A percentile compares a stretch with the other conserved stretches of the same genome.
phyloP scores from a whole-genome alignment of 1,284 basidiomycete genomes.

The Ceratobasidium theobromae region DNA sequence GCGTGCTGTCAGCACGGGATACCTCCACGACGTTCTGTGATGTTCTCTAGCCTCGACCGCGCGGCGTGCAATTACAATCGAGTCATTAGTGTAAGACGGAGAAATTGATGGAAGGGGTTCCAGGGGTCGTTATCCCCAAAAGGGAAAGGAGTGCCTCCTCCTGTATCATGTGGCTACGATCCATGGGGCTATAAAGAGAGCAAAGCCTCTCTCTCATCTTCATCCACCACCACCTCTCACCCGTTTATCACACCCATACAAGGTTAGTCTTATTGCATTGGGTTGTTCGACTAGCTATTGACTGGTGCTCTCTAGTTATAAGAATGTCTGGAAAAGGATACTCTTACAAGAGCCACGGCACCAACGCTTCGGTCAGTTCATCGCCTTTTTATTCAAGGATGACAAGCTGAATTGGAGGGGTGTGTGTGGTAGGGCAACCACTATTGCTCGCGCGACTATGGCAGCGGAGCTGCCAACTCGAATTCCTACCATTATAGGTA shows the following conservation, averaged over 20 bases:
- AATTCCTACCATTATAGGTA: slow-evolving; percentile 35
- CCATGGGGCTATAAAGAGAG: not conserved
- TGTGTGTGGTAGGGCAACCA: slow-evolving; percentile 27
- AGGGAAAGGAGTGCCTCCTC: not conserved
- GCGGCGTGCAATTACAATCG: no score
- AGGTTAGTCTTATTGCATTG: not conserved
- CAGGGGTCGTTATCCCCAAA: no score
- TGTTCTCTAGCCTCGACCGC: no score
- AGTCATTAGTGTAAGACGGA: no score
- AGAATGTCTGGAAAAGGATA: slow-evolving; percentile 25
- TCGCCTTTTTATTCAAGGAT: not conserved
- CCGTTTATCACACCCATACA: not conserved
- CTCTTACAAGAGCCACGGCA: slow-evolving; percentile 15
- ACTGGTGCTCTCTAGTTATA: not conserved
- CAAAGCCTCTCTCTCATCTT: not conserved
- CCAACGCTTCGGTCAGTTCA: slow-evolving; percentile 12
- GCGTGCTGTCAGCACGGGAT: no score
- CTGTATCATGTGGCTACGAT: not conserved
- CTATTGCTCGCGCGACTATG: slow-evolving; percentile 34
- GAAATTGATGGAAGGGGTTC: no score
- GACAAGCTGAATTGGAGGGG: not conserved
- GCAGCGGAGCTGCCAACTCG: slow-evolving; percentile 28
- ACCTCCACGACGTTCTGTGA: no score
- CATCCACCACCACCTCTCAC: not conserved
- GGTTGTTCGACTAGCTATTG: not conserved